Base-by-base conservation (phyloP, 2,329 filamentous ascomycete species). In the Aspergillus sp. region DNA sequence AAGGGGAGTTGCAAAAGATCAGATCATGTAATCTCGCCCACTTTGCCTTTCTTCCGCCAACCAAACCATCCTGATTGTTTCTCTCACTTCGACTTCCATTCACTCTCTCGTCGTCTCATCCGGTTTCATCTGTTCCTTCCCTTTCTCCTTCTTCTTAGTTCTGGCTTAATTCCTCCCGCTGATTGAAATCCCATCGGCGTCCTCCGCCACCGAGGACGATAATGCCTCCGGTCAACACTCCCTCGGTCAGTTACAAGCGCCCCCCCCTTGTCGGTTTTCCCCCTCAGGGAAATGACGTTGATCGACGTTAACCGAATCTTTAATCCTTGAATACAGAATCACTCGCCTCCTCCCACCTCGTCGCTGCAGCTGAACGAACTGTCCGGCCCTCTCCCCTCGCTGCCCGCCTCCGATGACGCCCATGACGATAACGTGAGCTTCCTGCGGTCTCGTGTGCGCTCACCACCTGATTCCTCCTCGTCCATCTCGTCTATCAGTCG, bases 371-470 rank as follows among this genome's bases (percentile, higher is more conserved):
- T 51, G 42, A 61, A 49, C 59, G 65, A 29, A 62, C 52, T 46
- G 1, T 42, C 36, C 14, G 36, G 36, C 36, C 36, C 36, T 18
- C 36, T 42, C 80, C 82, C 54, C 72, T 79, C 46, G 74, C 74
- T 46, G 78, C 78, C 65, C 47, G 78, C 78, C 65, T 67, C 66
- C 58, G 76, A 82, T 65, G 77, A 78, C 62, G 77, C 74, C 57
- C 72, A 79, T 54, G 72, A 80, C 68, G 81, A 80, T 61, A 84
- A 83, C 71, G 72, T 82, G 64, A 79, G 72, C 69, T 83, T 84
- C 63, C 74, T 85, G 56, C 80, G 82, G 56, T 77, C 73, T 56
- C 72, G 71, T 56, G 60, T 69, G 53, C 68, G 63, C 57, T 70
- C 65, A 11, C 67, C 67, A 50, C 68, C 67, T 54, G 72, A 66